Percentiles rank a stretch among this genome's conserved stretches.
phyloP scores from a whole-genome alignment of 2,329 filamentous ascomycete species.

The Hypoxylon sp. region DNA sequence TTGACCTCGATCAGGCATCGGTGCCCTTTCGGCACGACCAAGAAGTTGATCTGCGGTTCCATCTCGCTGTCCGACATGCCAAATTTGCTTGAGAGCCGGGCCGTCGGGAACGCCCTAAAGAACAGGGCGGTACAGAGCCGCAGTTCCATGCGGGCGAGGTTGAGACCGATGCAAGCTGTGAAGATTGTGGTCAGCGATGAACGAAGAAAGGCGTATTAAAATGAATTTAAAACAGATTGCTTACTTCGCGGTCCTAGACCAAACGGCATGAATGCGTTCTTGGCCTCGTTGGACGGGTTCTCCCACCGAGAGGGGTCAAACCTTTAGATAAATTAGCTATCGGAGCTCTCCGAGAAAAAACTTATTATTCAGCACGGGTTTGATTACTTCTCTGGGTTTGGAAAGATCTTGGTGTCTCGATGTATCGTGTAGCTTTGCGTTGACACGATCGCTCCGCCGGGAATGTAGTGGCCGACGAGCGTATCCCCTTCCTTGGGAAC shows the following conservation, averaged over 20 bases:
- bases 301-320: conserved; percentile 7
- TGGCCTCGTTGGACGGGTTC: not conserved
- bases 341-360: not conserved
- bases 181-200: not conserved
- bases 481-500: conserved; percentile 45
- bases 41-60: conserved; percentile 41
- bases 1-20: conserved; percentile 41
- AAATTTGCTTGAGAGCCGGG: conserved; percentile 38
- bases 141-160: conserved; percentile 63
- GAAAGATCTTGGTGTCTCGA: conserved; percentile 47
- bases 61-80: conserved; percentile 46
- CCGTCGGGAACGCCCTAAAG: conserved; percentile 49
- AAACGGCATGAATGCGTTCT: conserved; percentile 4
- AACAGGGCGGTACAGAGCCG: conserved; percentile 58
- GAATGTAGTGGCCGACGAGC: conserved; percentile 47
- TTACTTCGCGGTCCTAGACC: conserved; percentile 26
- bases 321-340: not conserved
- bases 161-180: conserved; percentile 59
- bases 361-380: too few relatives aligned
- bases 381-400: conserved; percentile 45
- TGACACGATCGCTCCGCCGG: conserved; percentile 45
- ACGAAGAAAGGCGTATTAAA: too few relatives aligned
- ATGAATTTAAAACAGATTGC: too few relatives aligned
- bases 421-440: conserved; percentile 53
- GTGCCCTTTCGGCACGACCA: conserved; percentile 40